These are phyloP conservation scores for Populus davidiana DNA, from an alignment of 345 rosid species.

Conservation along the genomic window DNA sequence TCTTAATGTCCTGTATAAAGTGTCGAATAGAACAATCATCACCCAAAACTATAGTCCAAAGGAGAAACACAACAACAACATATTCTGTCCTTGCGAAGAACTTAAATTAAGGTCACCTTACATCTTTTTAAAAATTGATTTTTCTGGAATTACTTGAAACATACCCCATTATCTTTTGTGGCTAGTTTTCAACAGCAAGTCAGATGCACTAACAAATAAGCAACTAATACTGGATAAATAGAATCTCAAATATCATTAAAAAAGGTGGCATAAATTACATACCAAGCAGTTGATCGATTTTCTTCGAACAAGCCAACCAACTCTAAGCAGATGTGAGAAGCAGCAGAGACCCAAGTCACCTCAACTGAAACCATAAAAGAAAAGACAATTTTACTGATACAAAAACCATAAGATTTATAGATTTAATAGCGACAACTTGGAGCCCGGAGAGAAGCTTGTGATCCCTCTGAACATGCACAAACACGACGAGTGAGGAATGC, in stretches of 20 bases:
- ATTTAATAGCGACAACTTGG: too few species aligned
- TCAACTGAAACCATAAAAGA: too few species aligned
- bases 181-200: not conserved
- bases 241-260: not conserved
- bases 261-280: not conserved
- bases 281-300: not conserved
- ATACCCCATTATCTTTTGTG: not conserved
- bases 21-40: not conserved
- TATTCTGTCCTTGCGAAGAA: not conserved
- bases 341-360: too few species aligned
- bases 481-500: too few species aligned
- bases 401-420: too few species aligned
- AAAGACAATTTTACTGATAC: too few species aligned
- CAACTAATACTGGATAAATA: not conserved
- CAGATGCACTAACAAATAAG: not conserved
- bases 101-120: too few species aligned
- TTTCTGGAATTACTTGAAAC: too few species aligned
- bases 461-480: too few species aligned
- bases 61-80: not conserved
- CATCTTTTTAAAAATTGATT: too few species aligned
- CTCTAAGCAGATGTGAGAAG: too few species aligned
- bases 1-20: not conserved
- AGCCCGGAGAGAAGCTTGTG: too few species aligned
- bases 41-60: not conserved
- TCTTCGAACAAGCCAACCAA: not conserved